Percentiles rank a stretch among this genome's conserved stretches.
phyloP scores from a whole-genome alignment of 306 rosid genomes.

The Betula pendula region DNA sequence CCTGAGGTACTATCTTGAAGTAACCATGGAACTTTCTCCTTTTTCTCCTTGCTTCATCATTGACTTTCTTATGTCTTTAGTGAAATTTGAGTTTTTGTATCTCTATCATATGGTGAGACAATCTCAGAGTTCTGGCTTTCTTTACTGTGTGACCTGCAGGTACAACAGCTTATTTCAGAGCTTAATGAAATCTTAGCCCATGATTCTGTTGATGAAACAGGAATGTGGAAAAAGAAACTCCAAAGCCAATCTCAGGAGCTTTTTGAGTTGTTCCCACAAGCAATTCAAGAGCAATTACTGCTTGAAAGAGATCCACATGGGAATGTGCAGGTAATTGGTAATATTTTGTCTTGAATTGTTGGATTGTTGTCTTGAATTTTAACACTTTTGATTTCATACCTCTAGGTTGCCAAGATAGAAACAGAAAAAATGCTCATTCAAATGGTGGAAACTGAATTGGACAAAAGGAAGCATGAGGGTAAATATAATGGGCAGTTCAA shows the following conservation, averaged over 20 bases:
- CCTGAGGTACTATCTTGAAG: constrained; percentile 74
- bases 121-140: neutral
- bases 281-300: constrained; percentile 95
- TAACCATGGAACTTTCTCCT: constrained; percentile 1
- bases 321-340: constrained; percentile 85
- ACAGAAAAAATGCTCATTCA: constrained; percentile 99
- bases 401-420: constrained; percentile 93
- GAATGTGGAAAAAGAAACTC: constrained; percentile 91
- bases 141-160: constrained; percentile 51
- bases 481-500: constrained; percentile 54
- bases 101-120: no score
- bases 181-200: constrained; percentile 89
- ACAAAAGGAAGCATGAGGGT: constrained; percentile 76
- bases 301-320: constrained; percentile 99
- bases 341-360: neutral
- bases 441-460: constrained; percentile 93
- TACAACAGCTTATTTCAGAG: constrained; percentile 87
- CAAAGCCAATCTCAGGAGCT: constrained; percentile 70
- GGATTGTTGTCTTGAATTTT: no score
- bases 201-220: constrained; percentile 74
- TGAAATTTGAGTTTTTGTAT: neutral
- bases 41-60: neutral
- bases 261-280: constrained; percentile 83
- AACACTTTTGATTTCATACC: constrained; percentile 10
- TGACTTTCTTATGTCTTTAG: neutral